These are phyloP conservation scores for Alopecurus myosuroides DNA, from an alignment of 176 grass and related monocot genomes.

Conservation along the genomic window DNA sequence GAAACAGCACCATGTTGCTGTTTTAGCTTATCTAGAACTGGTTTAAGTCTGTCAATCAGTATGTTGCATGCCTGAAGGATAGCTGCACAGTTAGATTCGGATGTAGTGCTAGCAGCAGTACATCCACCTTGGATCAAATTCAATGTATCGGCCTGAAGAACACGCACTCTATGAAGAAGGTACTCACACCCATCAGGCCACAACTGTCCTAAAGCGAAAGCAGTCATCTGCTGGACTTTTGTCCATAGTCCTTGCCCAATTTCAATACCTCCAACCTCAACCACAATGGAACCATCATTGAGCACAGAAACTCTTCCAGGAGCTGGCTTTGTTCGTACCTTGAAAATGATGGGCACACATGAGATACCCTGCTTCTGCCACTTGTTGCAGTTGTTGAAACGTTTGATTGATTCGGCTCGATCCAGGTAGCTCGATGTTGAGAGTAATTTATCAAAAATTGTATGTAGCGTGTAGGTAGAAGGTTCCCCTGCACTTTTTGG, in stretches of 20 bases:
- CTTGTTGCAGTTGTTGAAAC: constrained; percentile 52
- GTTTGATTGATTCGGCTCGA: constrained; percentile 25
- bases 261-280: constrained; percentile 74
- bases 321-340: constrained; percentile 6
- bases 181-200: constrained; percentile 45
- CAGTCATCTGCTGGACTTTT: constrained; percentile 71
- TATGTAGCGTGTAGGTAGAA: constrained; percentile 61
- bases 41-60: constrained; percentile 50
- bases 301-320: constrained; percentile 78
- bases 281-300: constrained; percentile 61
- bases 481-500: constrained; percentile 32
- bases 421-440: constrained; percentile 33
- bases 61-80: constrained; percentile 50
- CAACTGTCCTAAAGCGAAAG: constrained; percentile 37
- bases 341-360: constrained; percentile 42
- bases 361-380: constrained; percentile 73
- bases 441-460: constrained; percentile 43
- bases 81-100: constrained; percentile 68
- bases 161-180: constrained; percentile 54
- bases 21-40: constrained; percentile 43
- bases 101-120: constrained; percentile 52
- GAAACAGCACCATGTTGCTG: constrained; percentile 25
- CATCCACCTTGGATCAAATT: constrained; percentile 61
- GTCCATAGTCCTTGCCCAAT: constrained; percentile 84
- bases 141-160: constrained; percentile 70